Conservation (phyloP, 257 asterid genomes). For the Rehmannia glutinosa region DNA sequence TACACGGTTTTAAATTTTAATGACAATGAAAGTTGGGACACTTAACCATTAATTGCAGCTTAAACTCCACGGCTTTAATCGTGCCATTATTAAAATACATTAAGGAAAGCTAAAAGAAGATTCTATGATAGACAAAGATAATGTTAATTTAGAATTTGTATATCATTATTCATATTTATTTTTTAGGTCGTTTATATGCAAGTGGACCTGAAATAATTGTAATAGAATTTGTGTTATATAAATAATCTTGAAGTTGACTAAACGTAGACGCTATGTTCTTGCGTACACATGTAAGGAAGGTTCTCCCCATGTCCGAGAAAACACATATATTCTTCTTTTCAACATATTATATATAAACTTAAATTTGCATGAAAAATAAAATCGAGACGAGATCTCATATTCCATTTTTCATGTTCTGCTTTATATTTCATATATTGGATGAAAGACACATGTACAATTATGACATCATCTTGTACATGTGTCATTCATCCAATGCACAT, state of each 20-base stretch:
- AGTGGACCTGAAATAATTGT: conserved; percentile 1
- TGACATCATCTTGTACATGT: too few species aligned
- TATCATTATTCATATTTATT: not conserved
- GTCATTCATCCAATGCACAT: too few species aligned
- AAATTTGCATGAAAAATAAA: too few species aligned
- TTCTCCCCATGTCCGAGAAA: not conserved
- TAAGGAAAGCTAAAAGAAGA: conserved; percentile 15
- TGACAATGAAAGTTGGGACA: conserved; percentile 13
- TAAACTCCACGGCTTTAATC: not conserved
- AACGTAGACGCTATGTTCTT: conserved; percentile 11
- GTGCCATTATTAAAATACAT: not conserved
- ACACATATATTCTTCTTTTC: not conserved
- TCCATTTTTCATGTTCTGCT: too few species aligned
- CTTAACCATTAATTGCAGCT: not conserved
- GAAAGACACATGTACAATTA: too few species aligned
- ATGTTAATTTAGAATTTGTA: not conserved
- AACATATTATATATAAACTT: too few species aligned
- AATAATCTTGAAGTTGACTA: conserved; percentile 8
- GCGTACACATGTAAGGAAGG: not conserved
- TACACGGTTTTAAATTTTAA: conserved; percentile 18
- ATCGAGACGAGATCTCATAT: too few species aligned
- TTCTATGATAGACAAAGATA: conserved; percentile 5
- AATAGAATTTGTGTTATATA: not conserved
- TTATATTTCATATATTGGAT: too few species aligned
- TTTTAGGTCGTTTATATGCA: not conserved